Evolutionary conservation across 805 yeast species (phyloP), one percentile per base, ranked within the genome.

Genomic region (Zygosaccharomyces kombuchaensis): DNA sequence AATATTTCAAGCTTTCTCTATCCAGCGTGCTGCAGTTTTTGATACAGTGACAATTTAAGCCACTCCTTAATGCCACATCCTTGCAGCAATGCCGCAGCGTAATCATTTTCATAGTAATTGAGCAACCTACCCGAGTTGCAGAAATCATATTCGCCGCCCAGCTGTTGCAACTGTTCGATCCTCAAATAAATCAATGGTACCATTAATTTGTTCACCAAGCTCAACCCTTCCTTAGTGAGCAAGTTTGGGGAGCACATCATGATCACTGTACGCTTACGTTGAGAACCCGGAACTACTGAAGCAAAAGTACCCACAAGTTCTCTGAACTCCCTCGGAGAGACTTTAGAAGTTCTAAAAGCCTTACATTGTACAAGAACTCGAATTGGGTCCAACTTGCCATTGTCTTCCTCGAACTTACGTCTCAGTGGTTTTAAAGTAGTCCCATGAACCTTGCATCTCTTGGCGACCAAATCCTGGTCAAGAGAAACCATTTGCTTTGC

Each of bases 161-260:
- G 25, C 9, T 30, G 44, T 23, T 45, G 51, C 17, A 61, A 34
- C 63, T 58, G 53, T 9, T 55, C 61, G 2, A 66, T 52, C 31
- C 63, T 46, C 2, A 58, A 43, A 48, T 58, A 66, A n/a, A 65
- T 47, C 36, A 66, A 29, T 4, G 67, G 67, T n/a, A 65, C 45
- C 6, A 51, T 47, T 7, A 60, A 44, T 14, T 47, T 50, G 41
- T 66, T 60, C 36, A 66, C 56, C 10, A 63, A 47, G 14, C 48
- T 54, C 10, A 66, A 34, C 1, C 67, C 63, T 34, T 59, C 63
- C 21, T 53, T 55, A 2, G 70, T 62, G 6, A 64, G 49, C 31
- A 58, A 34, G 36, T 62, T 59, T 13, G 70, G 67, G 0, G 68
- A 62, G 37, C 67, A 62, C 57, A 66, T 56, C 17, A 66, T 46